These are phyloP conservation scores for Penicillium sp. DNA, from an alignment of 2,329 filamentous ascomycete genomes.

Conservation along the genomic window DNA sequence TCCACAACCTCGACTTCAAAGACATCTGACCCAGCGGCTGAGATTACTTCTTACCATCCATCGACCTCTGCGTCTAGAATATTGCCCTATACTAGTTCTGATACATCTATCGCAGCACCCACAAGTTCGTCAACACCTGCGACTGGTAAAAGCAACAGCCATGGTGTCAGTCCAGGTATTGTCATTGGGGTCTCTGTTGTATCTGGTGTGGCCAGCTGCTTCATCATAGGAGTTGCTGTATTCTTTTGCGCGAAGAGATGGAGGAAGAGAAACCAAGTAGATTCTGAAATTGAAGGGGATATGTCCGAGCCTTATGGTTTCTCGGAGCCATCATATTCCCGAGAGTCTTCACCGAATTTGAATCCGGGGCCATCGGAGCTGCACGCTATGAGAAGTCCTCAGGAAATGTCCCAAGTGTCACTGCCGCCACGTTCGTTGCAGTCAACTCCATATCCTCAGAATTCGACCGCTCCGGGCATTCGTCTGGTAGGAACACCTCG, in stretches of 20 bases:
- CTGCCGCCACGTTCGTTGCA: constrained; percentile 12
- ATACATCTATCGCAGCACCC: not conserved
- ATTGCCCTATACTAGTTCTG: constrained; percentile 2
- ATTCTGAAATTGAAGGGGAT: constrained; percentile 42
- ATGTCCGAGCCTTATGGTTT: constrained; percentile 41
- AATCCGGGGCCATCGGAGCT: constrained; percentile 11
- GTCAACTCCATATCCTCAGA: constrained; percentile 18
- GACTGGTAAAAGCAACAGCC: constrained; percentile 1
- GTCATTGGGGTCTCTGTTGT: constrained; percentile 40
- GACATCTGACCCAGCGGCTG: not conserved
- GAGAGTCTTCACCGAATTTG: constrained; percentile 19
- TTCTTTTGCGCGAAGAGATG: constrained; percentile 33
- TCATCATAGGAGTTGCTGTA: constrained; percentile 34
- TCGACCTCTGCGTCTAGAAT: constrained; percentile 1
- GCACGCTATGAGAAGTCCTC: constrained; percentile 3
- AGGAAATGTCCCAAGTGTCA: constrained; percentile 16
- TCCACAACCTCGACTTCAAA: not conserved
- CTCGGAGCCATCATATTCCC: constrained; percentile 21
- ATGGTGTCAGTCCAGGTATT: constrained; percentile 27
- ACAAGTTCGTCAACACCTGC: constrained; percentile 6
- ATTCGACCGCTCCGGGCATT: constrained; percentile 23
- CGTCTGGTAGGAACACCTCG: constrained; percentile 1
- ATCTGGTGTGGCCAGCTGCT: constrained; percentile 36
- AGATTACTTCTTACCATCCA: not conserved
- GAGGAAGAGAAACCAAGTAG: constrained; percentile 24